Evolutionary conservation across 164 flowering plant species (phyloP).

Genomic region (Magnolia officinalis): DNA sequence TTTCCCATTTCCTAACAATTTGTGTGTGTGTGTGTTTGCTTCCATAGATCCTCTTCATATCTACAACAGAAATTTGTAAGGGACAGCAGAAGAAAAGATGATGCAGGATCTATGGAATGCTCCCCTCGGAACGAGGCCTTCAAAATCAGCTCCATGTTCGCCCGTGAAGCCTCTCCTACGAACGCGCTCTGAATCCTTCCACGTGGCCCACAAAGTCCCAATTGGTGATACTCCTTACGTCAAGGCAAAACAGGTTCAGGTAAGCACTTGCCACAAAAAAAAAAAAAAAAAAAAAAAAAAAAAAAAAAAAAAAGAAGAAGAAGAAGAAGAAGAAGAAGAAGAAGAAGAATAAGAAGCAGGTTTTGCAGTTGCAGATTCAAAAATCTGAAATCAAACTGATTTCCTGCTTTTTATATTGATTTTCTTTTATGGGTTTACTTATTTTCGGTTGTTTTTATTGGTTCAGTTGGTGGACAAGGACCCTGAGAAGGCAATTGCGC

Average conservation of each 20-base stretch:
- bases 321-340: too few relatives aligned
- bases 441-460: constrained; percentile 12
- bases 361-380: too few relatives aligned
- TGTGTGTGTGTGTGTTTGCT: background rate
- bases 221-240: constrained; percentile 95
- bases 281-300: too few relatives aligned
- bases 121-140: constrained; percentile 66
- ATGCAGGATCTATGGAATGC: constrained; percentile 84
- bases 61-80: constrained; percentile 18
- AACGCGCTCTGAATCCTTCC: constrained; percentile 79
- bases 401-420: background rate
- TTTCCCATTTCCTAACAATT: background rate
- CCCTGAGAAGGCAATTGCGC: constrained; percentile 88
- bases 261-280: constrained; percentile 7
- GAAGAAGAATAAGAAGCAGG: too few relatives aligned
- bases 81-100: constrained; percentile 29
- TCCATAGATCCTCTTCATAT: background rate
- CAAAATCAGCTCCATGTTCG: constrained; percentile 91
- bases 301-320: too few relatives aligned
- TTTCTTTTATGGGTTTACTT: constrained; percentile 7
- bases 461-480: constrained; percentile 92
- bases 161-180: constrained; percentile 74
- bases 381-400: too few relatives aligned
- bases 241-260: constrained; percentile 94
- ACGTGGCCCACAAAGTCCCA: constrained; percentile 87